Percentiles rank a stretch among this genome's conserved stretches.
Conservation (phyloP, 257 asterid genomes). For the Solanum boliviense region DNA sequence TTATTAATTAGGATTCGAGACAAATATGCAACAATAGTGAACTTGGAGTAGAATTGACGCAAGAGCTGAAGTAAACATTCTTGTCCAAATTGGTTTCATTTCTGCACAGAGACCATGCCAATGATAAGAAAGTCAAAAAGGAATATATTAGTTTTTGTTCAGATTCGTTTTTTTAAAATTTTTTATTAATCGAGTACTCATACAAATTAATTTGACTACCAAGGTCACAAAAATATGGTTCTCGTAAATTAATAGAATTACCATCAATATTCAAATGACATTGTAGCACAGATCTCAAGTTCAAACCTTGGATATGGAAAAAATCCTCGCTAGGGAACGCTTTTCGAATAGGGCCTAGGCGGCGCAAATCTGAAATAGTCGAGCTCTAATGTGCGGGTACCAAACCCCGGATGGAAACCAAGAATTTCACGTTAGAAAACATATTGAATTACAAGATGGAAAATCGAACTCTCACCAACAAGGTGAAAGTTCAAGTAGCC, state of each 20-base stretch:
- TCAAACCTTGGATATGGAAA: no score
- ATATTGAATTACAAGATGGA: background rate
- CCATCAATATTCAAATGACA: background rate
- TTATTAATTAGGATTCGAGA: no score
- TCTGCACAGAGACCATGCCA: background rate
- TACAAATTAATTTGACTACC: background rate
- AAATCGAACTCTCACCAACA: background rate
- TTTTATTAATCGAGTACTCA: background rate
- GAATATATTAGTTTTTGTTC: background rate
- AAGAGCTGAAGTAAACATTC: background rate
- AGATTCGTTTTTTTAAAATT: background rate
- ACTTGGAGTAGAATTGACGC: background rate
- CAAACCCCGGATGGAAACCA: background rate
- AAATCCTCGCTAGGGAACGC: background rate
- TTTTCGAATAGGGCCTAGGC: no score
- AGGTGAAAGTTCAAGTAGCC: background rate
- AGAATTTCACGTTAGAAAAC: background rate
- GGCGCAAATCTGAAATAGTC: no score
- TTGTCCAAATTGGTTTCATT: background rate
- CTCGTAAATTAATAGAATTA: background rate
- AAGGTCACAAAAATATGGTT: background rate
- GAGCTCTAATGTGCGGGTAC: fast-evolving
- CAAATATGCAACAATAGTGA: background rate
- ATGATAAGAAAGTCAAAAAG: background rate
- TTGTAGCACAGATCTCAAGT: fast-evolving